Base-by-base conservation (phyloP, 2,329 filamentous ascomycete species). In the Fusarium anthophilum region DNA sequence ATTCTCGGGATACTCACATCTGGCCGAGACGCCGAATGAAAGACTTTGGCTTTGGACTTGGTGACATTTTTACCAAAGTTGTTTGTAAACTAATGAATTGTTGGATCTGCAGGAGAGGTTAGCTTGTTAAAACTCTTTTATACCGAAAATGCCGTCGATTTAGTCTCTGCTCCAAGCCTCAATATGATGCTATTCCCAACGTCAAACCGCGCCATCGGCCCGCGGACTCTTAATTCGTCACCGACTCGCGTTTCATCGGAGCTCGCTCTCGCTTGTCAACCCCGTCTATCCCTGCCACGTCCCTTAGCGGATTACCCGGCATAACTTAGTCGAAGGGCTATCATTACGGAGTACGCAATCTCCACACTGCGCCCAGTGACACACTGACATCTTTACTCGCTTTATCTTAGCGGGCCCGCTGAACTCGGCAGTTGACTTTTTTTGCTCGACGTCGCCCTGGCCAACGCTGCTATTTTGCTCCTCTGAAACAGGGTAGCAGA, bases 381-480 rank as follows among this genome's bases (percentile, higher is more conserved):
- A 37, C 35, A 37, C 35, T 37, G 35, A 37, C 35, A 37, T 10
- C 17, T 5, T 9, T 8, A 7, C 3, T 44, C 11, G 14, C 32
- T 35, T 35, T 37, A 53, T 56, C 11, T 26, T 28, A 41, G 63
- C 37, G 65, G 35, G 45, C 37, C 65, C 65, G 20, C 39, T 53
- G 28, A 30, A n/a, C 28, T 61, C 65, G 65, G 65, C 65, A 68
- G 53, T 67, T 67, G 5, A 41, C 20, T 32, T 58, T 58, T 58
- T 22, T 1, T 30, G 35, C 35, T 48, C 37, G 22, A 47, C 50
- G 63, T 50, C 50, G 60, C 56, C 47, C n/a, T 18, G 50, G 8
- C 37, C 22, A 65, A 30, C n/a, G 51, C 15, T 64, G 37, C 39
- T 66, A 55, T 55, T 56, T 41, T 47, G 8, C 17, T n/a, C 4